Conservation (phyloP, 2,329 filamentous ascomycete species). For the Zymoseptoria tritici region DNA sequence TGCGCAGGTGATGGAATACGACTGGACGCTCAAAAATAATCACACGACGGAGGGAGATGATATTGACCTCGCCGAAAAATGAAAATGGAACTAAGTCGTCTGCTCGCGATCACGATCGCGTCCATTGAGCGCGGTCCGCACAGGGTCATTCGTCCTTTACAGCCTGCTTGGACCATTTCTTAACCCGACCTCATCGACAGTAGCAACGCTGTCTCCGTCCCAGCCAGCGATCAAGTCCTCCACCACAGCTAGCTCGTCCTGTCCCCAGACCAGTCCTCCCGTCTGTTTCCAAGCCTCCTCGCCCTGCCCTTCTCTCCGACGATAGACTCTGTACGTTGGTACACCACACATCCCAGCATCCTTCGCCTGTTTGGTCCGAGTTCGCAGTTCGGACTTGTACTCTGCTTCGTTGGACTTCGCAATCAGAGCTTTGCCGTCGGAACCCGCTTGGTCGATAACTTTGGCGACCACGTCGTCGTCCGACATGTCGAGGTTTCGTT, state of each 20-base stretch:
- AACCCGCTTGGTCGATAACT: slow-evolving; percentile 15
- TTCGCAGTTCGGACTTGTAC: slow-evolving; percentile 15
- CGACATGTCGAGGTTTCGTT: slow-evolving; percentile 20
- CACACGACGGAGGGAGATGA: too few relatives aligned
- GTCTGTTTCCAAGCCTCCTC: slow-evolving; percentile 8
- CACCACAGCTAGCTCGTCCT: slow-evolving; percentile 17
- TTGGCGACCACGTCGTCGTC: slow-evolving; percentile 11
- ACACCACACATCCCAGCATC: slow-evolving; percentile 17
- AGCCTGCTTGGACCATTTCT: background rate
- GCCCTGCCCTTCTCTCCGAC: slow-evolving; percentile 4
- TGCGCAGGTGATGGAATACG: too few relatives aligned
- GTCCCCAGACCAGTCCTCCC: slow-evolving; percentile 20
- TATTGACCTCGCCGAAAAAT: too few relatives aligned
- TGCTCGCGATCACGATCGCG: too few relatives aligned
- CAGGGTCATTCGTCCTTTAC: background rate
- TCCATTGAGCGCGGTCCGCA: too few relatives aligned
- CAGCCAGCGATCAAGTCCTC: slow-evolving; percentile 19
- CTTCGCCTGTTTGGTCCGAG: slow-evolving; percentile 15
- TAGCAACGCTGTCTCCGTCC: slow-evolving; percentile 8
- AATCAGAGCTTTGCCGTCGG: slow-evolving; percentile 9
- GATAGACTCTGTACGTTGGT: slow-evolving; percentile 17
- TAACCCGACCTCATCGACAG: slow-evolving; percentile 1
- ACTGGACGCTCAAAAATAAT: too few relatives aligned
- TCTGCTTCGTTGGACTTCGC: slow-evolving; percentile 9
- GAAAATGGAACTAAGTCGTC: too few relatives aligned